These are phyloP conservation scores for Breynia disticha DNA, from an alignment of 441 rosid genomes.

Conservation along the genomic window DNA sequence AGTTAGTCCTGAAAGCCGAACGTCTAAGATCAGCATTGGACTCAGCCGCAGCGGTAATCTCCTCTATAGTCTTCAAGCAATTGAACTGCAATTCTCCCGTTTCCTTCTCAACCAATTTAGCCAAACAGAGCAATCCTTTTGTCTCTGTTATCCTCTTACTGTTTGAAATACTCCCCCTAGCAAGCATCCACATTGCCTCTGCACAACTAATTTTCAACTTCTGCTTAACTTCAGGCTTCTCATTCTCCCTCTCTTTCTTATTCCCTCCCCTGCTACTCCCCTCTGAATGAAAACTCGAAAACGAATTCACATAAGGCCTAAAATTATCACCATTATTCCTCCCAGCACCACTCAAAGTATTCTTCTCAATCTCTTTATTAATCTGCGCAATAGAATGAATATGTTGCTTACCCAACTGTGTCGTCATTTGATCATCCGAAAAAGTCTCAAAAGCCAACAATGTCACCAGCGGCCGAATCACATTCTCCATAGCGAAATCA, in stretches of 20 bases:
- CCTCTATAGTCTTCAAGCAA: constrained; percentile 48
- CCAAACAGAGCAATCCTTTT: constrained; percentile 54
- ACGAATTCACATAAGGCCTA: constrained; percentile 12
- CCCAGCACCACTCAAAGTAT: constrained; percentile 2
- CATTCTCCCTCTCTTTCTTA: constrained; percentile 44
- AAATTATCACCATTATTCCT: constrained; percentile 8
- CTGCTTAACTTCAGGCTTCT: constrained; percentile 30
- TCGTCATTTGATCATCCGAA: constrained; percentile 24
- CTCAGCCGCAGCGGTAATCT: constrained; percentile 47
- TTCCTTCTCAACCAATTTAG: constrained; percentile 41
- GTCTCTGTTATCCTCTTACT: constrained; percentile 50
- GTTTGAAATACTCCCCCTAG: constrained; percentile 29
- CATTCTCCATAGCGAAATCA: constrained; percentile 48
- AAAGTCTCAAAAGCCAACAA: constrained; percentile 39
- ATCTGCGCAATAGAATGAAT: constrained; percentile 48
- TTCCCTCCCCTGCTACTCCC: constrained; percentile 30
- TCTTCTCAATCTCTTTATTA: constrained; percentile 33
- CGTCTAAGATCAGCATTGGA: constrained; percentile 44
- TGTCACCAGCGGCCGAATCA: constrained; percentile 39
- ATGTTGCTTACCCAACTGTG: constrained; percentile 23
- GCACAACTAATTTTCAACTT: constrained; percentile 40
- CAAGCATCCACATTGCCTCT: constrained; percentile 44
- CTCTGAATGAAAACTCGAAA: constrained; percentile 30
- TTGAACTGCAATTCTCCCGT: constrained; percentile 43
- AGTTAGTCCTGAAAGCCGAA: constrained; percentile 46